Evolutionary conservation across 1,139 yeast species (phyloP), one percentile per base, ranked within the genome.

Genomic region (Debaryomyces nepalensis): DNA sequence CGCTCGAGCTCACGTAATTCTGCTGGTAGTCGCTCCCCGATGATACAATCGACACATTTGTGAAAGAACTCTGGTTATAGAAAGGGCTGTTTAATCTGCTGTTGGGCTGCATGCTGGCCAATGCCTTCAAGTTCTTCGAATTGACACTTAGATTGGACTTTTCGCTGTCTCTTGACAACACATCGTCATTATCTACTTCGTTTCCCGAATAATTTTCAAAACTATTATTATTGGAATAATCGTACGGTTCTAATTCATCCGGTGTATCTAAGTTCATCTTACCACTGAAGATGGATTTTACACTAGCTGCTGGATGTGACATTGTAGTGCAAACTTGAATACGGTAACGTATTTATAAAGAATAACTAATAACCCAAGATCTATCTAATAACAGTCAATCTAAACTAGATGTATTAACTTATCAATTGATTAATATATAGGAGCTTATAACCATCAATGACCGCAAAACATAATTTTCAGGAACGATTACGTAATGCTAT

Each of bases 231-330:
- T 45, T 38, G 23, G 49, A 47, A 27, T 40, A 37, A 11, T 54
- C 59, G 24, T 47, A 48, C 19, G 53, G 50, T 19, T 59, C 63
- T 24, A 57, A 45, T 14, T 57, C 59, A 9, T 62, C 69, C 4
- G 58, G 55, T 8, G 64, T 51, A 37, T 58, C 64, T 26, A 66
- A 46, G 46, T 64, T 64, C 40, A 59, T 55, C 42, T 59, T 65
- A 3, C 77, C 76, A 48, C 73, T 68, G 44, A 55, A 63, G 2
- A 71, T 67, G 20, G 75, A 69, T 50, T 63, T 66, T 27, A 70
- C 62, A 46, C 75, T 69, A 24, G 75, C 76, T 14, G 69, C 72
- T n/a, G 76, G 73, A 46, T 70, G 73, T 24, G 75, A 60, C 76
- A 70, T 71, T 11, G 30, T 12, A 24, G 32, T 23, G 30, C n/a